A percentile compares a stretch with the other conserved stretches of the same genome.
Conservation (phyloP, 2,329 filamentous ascomycete species). For the Pseudogymnoascus sp. region DNA sequence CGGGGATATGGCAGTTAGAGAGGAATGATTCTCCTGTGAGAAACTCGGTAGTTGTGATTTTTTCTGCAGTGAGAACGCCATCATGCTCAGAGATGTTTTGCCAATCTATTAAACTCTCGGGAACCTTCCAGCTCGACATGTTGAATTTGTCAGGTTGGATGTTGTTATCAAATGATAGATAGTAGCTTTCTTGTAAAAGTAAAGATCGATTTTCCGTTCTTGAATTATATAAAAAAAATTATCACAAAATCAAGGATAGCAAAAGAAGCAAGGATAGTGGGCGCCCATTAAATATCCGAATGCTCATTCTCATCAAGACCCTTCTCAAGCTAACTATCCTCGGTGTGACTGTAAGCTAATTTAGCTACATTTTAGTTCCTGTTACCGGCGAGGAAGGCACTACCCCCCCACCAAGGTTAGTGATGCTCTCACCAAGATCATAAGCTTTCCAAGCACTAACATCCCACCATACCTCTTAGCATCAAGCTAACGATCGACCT, state of each 20-base stretch:
- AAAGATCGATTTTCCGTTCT: not conserved
- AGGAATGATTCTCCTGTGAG: not conserved
- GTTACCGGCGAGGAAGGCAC: not conserved
- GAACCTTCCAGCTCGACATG: not conserved
- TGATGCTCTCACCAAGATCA: not conserved
- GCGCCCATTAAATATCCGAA: not conserved
- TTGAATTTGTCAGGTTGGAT: not conserved
- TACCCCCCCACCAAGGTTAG: not conserved
- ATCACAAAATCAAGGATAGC: not conserved
- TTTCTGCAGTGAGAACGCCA: not conserved
- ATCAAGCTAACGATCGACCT: not conserved
- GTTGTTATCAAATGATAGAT: not conserved
- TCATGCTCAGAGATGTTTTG: not conserved
- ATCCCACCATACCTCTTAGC: not conserved
- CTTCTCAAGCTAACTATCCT: not conserved
- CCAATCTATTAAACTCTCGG: not conserved
- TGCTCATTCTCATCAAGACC: not conserved
- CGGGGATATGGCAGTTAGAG: not conserved
- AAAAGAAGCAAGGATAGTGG: not conserved
- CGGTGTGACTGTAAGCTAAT: not conserved
- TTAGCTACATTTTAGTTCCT: not conserved
- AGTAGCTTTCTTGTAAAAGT: not conserved
- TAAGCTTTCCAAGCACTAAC: not conserved
- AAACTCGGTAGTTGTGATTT: not conserved
- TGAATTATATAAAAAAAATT: not conserved